A percentile compares a stretch with the other conserved stretches of the same genome.
Conservation (phyloP, 495 filamentous ascomycete species). For the Aspergillus carlsbadensis region DNA sequence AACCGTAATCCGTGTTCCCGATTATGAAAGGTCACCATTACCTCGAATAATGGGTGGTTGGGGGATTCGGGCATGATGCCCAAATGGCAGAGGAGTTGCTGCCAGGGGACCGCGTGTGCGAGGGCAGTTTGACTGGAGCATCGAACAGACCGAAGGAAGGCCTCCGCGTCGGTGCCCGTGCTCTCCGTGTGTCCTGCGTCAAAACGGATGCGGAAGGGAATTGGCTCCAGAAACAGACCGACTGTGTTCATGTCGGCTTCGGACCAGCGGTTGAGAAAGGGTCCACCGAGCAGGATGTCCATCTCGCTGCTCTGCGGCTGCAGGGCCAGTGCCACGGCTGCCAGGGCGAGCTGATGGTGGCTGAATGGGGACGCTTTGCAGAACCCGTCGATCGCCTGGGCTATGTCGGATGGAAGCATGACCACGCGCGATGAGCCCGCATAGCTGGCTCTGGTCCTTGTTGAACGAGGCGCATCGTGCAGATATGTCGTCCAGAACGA, state of each 20-base stretch:
- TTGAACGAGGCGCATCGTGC: too few species aligned
- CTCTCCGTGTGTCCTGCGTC: too few species aligned
- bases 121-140: slow-evolving; percentile 20
- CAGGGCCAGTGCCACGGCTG: slow-evolving; percentile 25
- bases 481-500: not conserved
- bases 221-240: slow-evolving; percentile 34
- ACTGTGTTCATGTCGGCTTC: slow-evolving; percentile 25
- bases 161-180: not conserved
- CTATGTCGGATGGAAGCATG: too few species aligned
- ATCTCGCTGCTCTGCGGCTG: not conserved
- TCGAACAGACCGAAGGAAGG: slow-evolving; percentile 18
- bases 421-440: too few species aligned
- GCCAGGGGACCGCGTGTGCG: slow-evolving; percentile 24
- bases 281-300: slow-evolving; percentile 29
- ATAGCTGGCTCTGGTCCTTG: too few species aligned
- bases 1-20: not conserved
- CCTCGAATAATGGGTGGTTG: slow-evolving; percentile 28
- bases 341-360: slow-evolving; percentile 29
- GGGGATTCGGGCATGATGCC: slow-evolving; percentile 18
- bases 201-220: slow-evolving; percentile 29
- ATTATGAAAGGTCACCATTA: slow-evolving; percentile 35
- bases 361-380: slow-evolving; percentile 10
- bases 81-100: slow-evolving; percentile 23
- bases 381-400: too few species aligned
- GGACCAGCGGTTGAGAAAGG: slow-evolving; percentile 27